phyloP scores from a whole-genome alignment of 495 filamentous ascomycete species.

The Penicillium crystallinum region DNA sequence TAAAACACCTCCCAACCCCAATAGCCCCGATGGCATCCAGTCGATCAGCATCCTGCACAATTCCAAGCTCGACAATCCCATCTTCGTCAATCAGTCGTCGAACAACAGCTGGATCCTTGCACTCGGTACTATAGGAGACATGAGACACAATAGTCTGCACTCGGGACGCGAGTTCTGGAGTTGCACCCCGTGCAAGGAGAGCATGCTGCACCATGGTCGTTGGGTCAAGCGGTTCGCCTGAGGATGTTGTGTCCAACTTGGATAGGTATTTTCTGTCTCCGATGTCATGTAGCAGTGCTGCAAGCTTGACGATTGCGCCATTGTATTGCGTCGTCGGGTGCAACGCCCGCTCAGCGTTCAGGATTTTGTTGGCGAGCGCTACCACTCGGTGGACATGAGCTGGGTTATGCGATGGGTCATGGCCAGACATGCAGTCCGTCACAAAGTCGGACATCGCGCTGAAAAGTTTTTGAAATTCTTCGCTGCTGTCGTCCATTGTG shows the following conservation, averaged over 20 bases:
- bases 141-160: conserved; percentile 66
- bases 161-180: conserved; percentile 49
- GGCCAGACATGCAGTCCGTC: conserved; percentile 66
- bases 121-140: conserved; percentile 75
- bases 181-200: conserved; percentile 52
- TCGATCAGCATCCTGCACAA: conserved; percentile 89
- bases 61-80: conserved; percentile 64
- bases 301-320: conserved; percentile 57
- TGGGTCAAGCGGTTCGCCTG: conserved; percentile 24
- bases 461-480: conserved; percentile 35
- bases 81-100: conserved; percentile 42
- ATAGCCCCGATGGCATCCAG: conserved; percentile 85
- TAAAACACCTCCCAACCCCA: conserved; percentile 74
- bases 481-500: conserved; percentile 11
- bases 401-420: conserved; percentile 85
- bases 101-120: conserved; percentile 51
- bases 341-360: conserved; percentile 36
- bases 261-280: conserved; percentile 76
- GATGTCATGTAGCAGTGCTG: conserved; percentile 81
- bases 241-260: not conserved
- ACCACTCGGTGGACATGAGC: conserved; percentile 77
- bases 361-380: conserved; percentile 58
- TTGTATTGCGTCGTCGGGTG: conserved; percentile 38
- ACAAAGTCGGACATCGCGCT: conserved; percentile 52
- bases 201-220: conserved; percentile 51